Evolutionary conservation across 2,329 filamentous ascomycete species (phyloP).

Genomic region (Arthrobotrys sinensis): DNA sequence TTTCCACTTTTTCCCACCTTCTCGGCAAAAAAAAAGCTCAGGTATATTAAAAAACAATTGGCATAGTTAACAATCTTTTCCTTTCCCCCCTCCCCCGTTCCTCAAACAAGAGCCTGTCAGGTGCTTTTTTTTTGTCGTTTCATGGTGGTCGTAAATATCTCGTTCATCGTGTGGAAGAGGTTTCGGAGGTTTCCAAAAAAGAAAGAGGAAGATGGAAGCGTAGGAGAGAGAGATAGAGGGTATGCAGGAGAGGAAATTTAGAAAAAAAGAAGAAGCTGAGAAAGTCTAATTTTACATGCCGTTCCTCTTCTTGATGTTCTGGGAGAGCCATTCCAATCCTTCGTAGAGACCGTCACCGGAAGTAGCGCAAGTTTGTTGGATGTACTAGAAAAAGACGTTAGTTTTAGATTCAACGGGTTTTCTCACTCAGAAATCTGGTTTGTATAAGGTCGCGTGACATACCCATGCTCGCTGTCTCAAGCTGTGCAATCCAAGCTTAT

Average conservation of each 20-base stretch:
- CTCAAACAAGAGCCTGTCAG: conserved; percentile 16
- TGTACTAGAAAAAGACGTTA: conserved; percentile 77
- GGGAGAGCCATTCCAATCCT: conserved; percentile 94
- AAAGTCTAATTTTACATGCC: conserved; percentile 50
- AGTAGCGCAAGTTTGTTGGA: conserved; percentile 99
- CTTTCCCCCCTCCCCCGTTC: conserved; percentile 34
- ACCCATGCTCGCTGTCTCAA: conserved; percentile 99
- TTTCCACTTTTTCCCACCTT: conserved; percentile 3
- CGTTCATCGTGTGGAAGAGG: conserved; percentile 97
- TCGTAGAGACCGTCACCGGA: conserved; percentile 99
- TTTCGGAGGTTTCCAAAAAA: conserved; percentile 79
- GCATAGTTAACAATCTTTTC: conserved; percentile 39
- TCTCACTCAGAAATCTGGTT: conserved; percentile 4
- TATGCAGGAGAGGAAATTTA: conserved; percentile 13
- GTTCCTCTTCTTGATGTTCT: conserved; percentile 80
- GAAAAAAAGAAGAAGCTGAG: conserved; percentile 8
- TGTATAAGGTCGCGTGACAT: conserved; percentile 70
- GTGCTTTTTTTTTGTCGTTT: conserved; percentile 34
- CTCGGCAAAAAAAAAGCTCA: conserved; percentile 20
- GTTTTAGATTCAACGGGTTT: conserved; percentile 20
- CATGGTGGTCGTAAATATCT: conserved; percentile 78
- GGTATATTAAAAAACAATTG: conserved; percentile 35
- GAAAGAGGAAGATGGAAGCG: conserved; percentile 22
- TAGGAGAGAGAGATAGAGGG: conserved; percentile 8
- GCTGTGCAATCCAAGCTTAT: conserved; percentile 99